Evolutionary conservation across 306 rosid species (phyloP).

Genomic region (Notholithocarpus densiflorus): DNA sequence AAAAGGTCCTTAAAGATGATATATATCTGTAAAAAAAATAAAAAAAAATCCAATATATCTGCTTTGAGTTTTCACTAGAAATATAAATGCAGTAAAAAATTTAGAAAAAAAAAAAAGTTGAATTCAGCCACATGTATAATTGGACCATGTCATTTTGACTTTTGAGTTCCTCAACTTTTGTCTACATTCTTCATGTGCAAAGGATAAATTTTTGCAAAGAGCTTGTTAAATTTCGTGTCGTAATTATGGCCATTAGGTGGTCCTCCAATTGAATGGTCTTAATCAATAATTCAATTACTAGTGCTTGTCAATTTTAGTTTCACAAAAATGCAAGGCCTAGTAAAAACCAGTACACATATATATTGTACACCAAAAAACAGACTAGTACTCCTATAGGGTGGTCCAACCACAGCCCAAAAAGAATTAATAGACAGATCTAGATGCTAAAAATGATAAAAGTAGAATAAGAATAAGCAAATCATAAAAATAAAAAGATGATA

Average conservation of each 20-base stretch:
- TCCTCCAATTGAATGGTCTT: conserved; percentile 6
- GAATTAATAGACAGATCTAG: background rate
- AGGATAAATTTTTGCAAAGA: background rate
- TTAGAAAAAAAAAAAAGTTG: too few species aligned
- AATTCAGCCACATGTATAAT: background rate
- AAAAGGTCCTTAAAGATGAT: too few species aligned
- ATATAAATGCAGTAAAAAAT: too few species aligned
- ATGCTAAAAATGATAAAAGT: background rate
- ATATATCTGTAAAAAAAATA: too few species aligned
- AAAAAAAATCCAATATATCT: too few species aligned
- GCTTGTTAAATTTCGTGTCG: background rate
- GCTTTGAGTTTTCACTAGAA: too few species aligned
- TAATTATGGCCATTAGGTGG: background rate
- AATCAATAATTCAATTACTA: background rate
- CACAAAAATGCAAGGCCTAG: background rate
- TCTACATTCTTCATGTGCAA: conserved; percentile 1
- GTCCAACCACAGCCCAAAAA: background rate
- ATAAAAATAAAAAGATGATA: background rate
- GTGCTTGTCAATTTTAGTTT: background rate
- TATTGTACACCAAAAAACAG: background rate
- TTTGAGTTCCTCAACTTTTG: background rate
- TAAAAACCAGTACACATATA: background rate
- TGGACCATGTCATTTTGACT: background rate
- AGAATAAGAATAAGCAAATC: background rate
- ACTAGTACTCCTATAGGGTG: background rate